Evolutionary conservation across 352 stramenopile genomes (phyloP).

Genomic region (Phytophthora cajani): DNA sequence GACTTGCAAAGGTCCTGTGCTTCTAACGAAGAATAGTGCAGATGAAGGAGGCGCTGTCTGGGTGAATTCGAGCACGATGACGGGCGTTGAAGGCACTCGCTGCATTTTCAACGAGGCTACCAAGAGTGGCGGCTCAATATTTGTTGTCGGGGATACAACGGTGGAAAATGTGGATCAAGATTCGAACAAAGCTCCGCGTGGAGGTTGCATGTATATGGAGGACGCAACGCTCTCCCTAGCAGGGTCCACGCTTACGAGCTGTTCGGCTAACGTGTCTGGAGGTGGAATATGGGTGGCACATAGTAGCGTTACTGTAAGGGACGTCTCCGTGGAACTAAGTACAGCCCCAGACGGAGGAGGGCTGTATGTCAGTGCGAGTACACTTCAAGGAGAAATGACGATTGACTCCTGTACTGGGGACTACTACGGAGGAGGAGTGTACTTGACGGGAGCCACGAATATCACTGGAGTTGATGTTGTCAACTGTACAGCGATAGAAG

Average conservation of each 20-base stretch:
- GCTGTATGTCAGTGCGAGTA: constrained; percentile 17
- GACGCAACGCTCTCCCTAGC: constrained; percentile 17
- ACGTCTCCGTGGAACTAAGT: constrained; percentile 1
- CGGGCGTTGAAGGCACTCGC: constrained; percentile 9
- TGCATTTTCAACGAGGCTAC: constrained; percentile 24
- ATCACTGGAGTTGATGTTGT: constrained; percentile 13
- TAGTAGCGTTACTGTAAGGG: constrained; percentile 14
- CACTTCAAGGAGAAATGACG: constrained; percentile 22
- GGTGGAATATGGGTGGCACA: constrained; percentile 38
- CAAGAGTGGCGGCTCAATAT: constrained; percentile 20
- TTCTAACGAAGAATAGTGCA: constrained; percentile 22
- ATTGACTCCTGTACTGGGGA: constrained; percentile 20
- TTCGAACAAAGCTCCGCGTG: constrained; percentile 13
- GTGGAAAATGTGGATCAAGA: constrained; percentile 23
- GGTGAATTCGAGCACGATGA: constrained; percentile 24
- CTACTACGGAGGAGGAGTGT: constrained; percentile 30
- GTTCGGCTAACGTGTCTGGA: constrained; percentile 14
- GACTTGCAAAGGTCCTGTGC: constrained; percentile 14
- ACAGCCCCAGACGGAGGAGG: constrained; percentile 28
- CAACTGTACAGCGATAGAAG: constrained; percentile 24
- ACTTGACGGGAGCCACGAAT: constrained; percentile 16
- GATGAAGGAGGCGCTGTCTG: constrained; percentile 25
- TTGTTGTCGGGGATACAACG: constrained; percentile 6
- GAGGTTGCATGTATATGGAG: constrained; percentile 26
- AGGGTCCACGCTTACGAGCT: constrained; percentile 4